phyloP scores from a whole-genome alignment of 2,329 filamentous ascomycete genomes.

The Alternaria alternata region DNA sequence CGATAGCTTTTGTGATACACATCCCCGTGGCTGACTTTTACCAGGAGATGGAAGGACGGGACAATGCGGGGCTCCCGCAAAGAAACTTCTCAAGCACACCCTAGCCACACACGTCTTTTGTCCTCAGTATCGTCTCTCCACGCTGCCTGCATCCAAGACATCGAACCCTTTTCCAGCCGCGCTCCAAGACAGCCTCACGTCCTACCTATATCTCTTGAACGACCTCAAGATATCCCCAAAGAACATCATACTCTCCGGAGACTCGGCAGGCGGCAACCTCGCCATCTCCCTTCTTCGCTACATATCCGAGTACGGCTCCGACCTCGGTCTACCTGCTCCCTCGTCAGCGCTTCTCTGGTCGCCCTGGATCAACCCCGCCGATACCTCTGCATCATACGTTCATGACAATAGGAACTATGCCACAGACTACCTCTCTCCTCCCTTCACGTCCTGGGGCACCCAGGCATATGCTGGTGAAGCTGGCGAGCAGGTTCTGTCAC shows the following conservation, averaged over 20 bases:
- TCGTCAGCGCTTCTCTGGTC: slow-evolving; percentile 54
- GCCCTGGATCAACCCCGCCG: slow-evolving; percentile 53
- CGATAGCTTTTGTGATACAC: background rate
- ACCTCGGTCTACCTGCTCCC: slow-evolving; percentile 47
- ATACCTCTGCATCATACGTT: slow-evolving; percentile 34
- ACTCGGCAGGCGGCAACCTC: slow-evolving; percentile 61
- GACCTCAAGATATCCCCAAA: slow-evolving; percentile 50
- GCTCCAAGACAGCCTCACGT: slow-evolving; percentile 59
- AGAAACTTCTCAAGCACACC: slow-evolving; percentile 48
- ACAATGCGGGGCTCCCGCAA: slow-evolving; percentile 42
- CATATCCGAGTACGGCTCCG: slow-evolving; percentile 51
- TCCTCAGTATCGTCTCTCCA: slow-evolving; percentile 60
- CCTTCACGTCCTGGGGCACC: slow-evolving; percentile 56
- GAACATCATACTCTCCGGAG: slow-evolving; percentile 58
- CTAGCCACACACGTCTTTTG: slow-evolving; percentile 52
- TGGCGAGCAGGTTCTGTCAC: slow-evolving; percentile 16
- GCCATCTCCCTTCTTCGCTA: slow-evolving; percentile 58
- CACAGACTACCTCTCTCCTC: slow-evolving; percentile 54
- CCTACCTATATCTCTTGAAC: slow-evolving; percentile 57
- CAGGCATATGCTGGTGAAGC: slow-evolving; percentile 41
- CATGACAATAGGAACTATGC: slow-evolving; percentile 43
- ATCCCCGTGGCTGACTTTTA: background rate
- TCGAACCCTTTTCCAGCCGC: slow-evolving; percentile 60
- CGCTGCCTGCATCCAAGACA: slow-evolving; percentile 45
- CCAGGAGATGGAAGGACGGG: slow-evolving; percentile 48